Percentiles rank a stretch among this genome's conserved stretches.
phyloP scores from a whole-genome alignment of 2,329 filamentous ascomycete genomes.

The Furcasterigmium furcatum region DNA sequence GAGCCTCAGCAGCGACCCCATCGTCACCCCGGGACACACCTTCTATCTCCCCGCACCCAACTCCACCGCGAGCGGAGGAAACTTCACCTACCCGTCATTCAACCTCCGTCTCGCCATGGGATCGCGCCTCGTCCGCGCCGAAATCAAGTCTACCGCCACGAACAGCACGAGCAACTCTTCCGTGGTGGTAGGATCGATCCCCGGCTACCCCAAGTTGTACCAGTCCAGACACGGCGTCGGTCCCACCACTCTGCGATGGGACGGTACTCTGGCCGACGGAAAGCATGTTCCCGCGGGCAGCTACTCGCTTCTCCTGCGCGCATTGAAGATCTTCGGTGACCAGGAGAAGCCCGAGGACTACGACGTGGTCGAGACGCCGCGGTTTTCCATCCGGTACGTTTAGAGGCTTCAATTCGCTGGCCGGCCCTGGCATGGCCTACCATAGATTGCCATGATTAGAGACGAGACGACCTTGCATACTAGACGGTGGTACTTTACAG shows the following conservation, averaged over 20 bases:
- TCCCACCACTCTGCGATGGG: neutral
- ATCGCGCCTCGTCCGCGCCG: slow-evolving; percentile 14
- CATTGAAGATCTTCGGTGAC: slow-evolving; percentile 20
- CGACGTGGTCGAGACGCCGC: too few relatives aligned
- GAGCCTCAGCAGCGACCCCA: slow-evolving; percentile 7
- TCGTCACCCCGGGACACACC: slow-evolving; percentile 13
- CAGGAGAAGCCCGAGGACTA: slow-evolving; percentile 3
- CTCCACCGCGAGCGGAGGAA: neutral
- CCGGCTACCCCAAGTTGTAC: neutral
- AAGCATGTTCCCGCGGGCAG: slow-evolving; percentile 16
- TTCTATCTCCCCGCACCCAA: slow-evolving; percentile 18
- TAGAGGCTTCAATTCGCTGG: too few relatives aligned
- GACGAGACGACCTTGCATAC: too few relatives aligned
- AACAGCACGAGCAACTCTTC: slow-evolving; percentile 2
- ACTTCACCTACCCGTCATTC: neutral
- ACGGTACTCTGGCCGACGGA: slow-evolving; percentile 17
- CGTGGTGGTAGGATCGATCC: slow-evolving; percentile 5
- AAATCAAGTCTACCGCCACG: slow-evolving; percentile 9
- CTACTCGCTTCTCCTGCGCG: slow-evolving; percentile 18
- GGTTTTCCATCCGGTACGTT: too few relatives aligned
- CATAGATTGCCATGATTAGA: too few relatives aligned
- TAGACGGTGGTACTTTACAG: too few relatives aligned
- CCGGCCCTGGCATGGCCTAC: too few relatives aligned
- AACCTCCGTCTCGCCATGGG: slow-evolving; percentile 7
- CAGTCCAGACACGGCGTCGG: slow-evolving; percentile 9